A percentile compares a stretch with the other conserved stretches of the same genome.
Conservation (phyloP, 495 filamentous ascomycete genomes). For the Penicillium pulvis region DNA sequence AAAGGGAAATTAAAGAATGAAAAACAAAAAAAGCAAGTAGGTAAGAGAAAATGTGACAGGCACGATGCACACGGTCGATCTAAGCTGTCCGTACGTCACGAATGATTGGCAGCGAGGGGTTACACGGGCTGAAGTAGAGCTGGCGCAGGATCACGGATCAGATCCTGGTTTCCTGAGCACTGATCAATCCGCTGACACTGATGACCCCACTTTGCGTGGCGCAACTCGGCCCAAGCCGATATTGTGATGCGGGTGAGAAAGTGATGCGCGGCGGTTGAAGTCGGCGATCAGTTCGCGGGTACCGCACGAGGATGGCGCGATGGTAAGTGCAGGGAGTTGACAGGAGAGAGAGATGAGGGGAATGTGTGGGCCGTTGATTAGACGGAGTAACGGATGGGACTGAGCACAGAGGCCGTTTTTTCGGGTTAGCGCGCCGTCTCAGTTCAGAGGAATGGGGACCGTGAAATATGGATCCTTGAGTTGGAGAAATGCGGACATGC, state of each 20-base stretch:
- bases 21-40: background rate
- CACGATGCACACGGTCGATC: slow-evolving; percentile 14
- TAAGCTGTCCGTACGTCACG: slow-evolving; percentile 8
- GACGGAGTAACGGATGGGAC: slow-evolving; percentile 4
- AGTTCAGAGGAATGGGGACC: background rate
- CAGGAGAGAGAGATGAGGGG: background rate
- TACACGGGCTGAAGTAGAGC: slow-evolving; percentile 11
- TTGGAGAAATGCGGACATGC: background rate
- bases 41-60: slow-evolving; percentile 12
- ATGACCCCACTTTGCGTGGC: slow-evolving; percentile 22
- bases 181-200: slow-evolving; percentile 15
- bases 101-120: slow-evolving; percentile 18
- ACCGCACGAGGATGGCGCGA: slow-evolving; percentile 8
- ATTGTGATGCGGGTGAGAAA: slow-evolving; percentile 16
- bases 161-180: slow-evolving; percentile 1
- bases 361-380: slow-evolving; percentile 6
- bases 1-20: background rate
- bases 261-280: slow-evolving; percentile 20
- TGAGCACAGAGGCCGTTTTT: slow-evolving; percentile 13
- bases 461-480: background rate
- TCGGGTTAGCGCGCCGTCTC: slow-evolving; percentile 10
- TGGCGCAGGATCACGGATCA: slow-evolving; percentile 1
- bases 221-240: slow-evolving; percentile 13
- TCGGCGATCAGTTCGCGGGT: slow-evolving; percentile 15
- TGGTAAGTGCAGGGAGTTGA: background rate